Evolutionary conservation across 176 grass and related monocot species (phyloP), one percentile per base, ranked within the genome.

Genomic region (Alopecurus myosuroides): DNA sequence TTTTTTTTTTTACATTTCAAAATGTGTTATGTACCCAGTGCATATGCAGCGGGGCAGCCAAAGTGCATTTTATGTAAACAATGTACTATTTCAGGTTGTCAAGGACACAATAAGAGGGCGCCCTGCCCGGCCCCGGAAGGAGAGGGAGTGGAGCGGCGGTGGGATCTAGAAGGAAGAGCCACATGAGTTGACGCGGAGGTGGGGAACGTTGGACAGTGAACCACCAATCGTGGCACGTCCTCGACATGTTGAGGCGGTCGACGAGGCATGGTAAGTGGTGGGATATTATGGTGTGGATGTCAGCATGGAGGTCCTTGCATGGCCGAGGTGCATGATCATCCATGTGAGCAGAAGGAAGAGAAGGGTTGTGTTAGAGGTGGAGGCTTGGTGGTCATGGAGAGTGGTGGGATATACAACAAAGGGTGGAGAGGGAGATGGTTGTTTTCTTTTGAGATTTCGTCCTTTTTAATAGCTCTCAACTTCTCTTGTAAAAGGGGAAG

Each of bases 91-190:
- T n/a, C n/a, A n/a, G n/a, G n/a, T 64, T 64, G 28, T 4, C 3
- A 26, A 50, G 15, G 15, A 75, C n/a, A 30, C 72, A 75, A 30
- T 33, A 75, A 30, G 50, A 33, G 44, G 28, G 5, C 9, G 7
- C 28, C 45, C 1, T 4, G 17, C 1, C 0, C 0, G 28, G 0
- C 15, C 1, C 22, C 22, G 2, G 7, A 20, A 3, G 49, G 4
- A 51, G 3, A 52, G 9, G 29, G 46, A 35, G 28, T n/a, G 9
- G 4, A 19, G 4, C 9, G 4, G 28, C 7, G 25, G 28, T n/a
- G 30, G 18, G 4, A 1, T 51, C 29, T 4, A 9, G 45, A 28
- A 75, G 72, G 72, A 31, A 26, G 45, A 51, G 45, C 42, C 25
- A 70, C 10, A 37, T 20, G 36, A 41, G 36, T 5, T 42, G 10